A percentile compares a stretch with the other conserved stretches of the same genome.
Conservation (phyloP, 2,329 filamentous ascomycete species). For the Ophidiomyces ophidiicola region DNA sequence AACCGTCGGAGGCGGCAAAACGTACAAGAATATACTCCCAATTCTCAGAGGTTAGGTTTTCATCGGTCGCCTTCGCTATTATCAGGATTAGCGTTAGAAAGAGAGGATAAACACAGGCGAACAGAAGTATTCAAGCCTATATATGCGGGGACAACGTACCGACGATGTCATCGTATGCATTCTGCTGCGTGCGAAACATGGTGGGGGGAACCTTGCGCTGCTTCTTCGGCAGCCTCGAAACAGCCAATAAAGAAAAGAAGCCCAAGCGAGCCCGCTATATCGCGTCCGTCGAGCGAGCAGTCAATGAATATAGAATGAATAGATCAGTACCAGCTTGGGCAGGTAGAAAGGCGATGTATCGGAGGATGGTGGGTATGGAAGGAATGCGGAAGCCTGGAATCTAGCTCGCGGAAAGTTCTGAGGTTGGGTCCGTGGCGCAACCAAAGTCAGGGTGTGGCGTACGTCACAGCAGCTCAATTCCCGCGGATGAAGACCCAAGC, state of each 20-base stretch:
- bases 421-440: too few species aligned
- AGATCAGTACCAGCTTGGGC: too few species aligned
- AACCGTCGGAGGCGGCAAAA: neutral
- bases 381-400: conserved; percentile 7
- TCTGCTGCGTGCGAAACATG: conserved; percentile 53
- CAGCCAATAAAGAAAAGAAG: neutral
- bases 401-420: neutral
- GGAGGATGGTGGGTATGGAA: neutral
- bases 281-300: too few species aligned
- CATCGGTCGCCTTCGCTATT: conserved; percentile 76
- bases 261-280: neutral
- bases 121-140: neutral
- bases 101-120: neutral
- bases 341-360: conserved; percentile 1
- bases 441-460: too few species aligned
- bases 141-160: conserved; percentile 35
- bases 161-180: conserved; percentile 58
- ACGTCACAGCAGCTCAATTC: neutral
- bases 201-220: conserved; percentile 7
- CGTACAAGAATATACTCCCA: conserved; percentile 57
- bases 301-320: too few species aligned
- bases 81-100: conserved; percentile 20
- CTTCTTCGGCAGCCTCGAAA: conserved; percentile 3
- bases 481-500: neutral
- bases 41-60: conserved; percentile 84